Base-by-base conservation (phyloP, 2,329 filamentous ascomycete genomes). In the Pyricularia sp. region DNA sequence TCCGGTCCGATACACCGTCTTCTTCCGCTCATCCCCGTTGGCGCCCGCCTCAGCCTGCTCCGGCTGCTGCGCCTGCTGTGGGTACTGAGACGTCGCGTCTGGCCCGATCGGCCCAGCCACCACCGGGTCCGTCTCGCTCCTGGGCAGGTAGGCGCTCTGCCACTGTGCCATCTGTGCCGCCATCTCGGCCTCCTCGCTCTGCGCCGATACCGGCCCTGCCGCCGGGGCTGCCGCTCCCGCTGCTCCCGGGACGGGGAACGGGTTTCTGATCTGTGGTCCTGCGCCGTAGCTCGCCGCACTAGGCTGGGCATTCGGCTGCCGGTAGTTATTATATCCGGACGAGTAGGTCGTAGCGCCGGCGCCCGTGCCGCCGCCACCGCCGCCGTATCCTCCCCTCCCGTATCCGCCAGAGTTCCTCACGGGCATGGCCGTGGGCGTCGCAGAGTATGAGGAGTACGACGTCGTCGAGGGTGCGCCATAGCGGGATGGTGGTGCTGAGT, bases 141-240 rank as follows among this genome's bases (percentile, higher is more conserved):
- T 89, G 66, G 84, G 85, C 71, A 88, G 86, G 79, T 97, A 97
- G 30, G 93, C 92, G 79, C 91, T 94, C 79, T 97, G 93, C 93
- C 94, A 97, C 79, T 97, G 92, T 66, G 94, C 93, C 71, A 97
- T 94, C 78, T 96, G 92, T 33, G 92, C 93, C 69, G 95, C 93
- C 82, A 92, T 90, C 73, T 97, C 93, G 3, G 92, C 66, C 30
- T 68, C 66, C 11, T 68, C 66, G 88, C 74, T 97, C 86, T 76
- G 84, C 87, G 72, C 84, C 82, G 72, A 77, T 79, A 70, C 73
- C 74, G 69, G 74, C 77, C 69, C 71, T 71, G 74, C 75, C 71
- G 67, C 75, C 73, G 72, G 76, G 72, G 75, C 77, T 73, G 69
- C 28, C 6, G 61, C 59, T 9, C 26, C 20, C 11, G 65, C 69